These are phyloP conservation scores for Cladorrhinum sp. DNA, from an alignment of 2,329 filamentous ascomycete genomes.

Conservation along the genomic window DNA sequence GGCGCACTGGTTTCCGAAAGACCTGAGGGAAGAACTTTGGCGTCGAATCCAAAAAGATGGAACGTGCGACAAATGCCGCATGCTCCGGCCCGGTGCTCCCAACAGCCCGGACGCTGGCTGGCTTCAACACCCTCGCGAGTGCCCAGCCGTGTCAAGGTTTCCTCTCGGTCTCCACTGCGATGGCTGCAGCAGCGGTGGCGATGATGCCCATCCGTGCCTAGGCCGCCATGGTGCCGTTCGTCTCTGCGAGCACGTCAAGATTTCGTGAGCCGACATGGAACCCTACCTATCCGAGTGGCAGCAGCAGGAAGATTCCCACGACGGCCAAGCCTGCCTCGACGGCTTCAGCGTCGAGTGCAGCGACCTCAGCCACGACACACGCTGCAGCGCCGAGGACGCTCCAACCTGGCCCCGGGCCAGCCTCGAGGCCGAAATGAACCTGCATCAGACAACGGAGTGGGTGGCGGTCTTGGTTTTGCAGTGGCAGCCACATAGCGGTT, in stretches of 20 bases:
- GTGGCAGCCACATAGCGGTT: conserved; percentile 24
- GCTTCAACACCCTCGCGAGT: conserved; percentile 1
- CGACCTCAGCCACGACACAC: conserved; percentile 20
- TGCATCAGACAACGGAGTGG: neutral
- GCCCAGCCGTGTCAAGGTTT: conserved; percentile 7
- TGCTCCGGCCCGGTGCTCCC: conserved; percentile 8
- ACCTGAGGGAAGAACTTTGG: conserved; percentile 12
- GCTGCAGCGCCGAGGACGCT: conserved; percentile 17
- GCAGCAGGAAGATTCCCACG: conserved; percentile 10
- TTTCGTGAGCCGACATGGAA: conserved; percentile 22
- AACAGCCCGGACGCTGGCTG: neutral
- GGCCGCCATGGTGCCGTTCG: conserved; percentile 22
- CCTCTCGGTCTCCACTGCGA: conserved; percentile 14
- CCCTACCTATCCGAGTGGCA: conserved; percentile 20
- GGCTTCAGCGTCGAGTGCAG: conserved; percentile 21
- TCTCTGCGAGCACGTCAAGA: conserved; percentile 26
- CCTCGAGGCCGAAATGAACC: conserved; percentile 9
- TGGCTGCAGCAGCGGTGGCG: conserved; percentile 6
- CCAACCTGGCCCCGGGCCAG: conserved; percentile 24
- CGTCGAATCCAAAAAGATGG: conserved; percentile 20
- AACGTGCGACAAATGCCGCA: conserved; percentile 20
- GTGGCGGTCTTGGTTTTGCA: conserved; percentile 20
- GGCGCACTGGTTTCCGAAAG: neutral
- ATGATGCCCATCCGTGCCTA: conserved; percentile 19
- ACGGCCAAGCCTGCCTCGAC: conserved; percentile 23